Base-by-base conservation (phyloP, 257 asterid species). In the Cordia subcordata region DNA sequence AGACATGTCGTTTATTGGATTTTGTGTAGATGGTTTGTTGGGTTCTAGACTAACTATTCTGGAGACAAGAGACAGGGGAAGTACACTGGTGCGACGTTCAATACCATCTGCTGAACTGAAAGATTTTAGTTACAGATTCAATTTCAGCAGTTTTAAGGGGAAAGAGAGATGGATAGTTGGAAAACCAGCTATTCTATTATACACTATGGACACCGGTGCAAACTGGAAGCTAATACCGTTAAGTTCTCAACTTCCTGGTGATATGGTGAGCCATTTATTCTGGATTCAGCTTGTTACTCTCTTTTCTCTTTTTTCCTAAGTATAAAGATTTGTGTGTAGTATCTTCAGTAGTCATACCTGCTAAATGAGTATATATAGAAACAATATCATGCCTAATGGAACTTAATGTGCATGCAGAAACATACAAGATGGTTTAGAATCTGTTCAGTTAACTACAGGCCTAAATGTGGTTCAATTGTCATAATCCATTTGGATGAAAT, bases 141-240 rank as follows among this genome's bases (percentile, higher is more conserved):
- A 92, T 55, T 79, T 82, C 71, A 86, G 88, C 73, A 92, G 96
- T 74, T 92, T 92, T 81, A 82, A 77, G 61, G 99, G 96, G 35
- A 92, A 86, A 64, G 96, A 92, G 77, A 96, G 99, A 21, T 92
- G 99, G 96, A 84, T 92, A 68, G 73, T 92, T 39, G 99, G 96
- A 69, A 88, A 92, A 71, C 99, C 99, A 17, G 81, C 95, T 58
- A 86, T 92, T 65, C 61, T 88, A 64, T 61, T 92, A 79, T 75
- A 88, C 76, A 92, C 96, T 62, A 75, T 88, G 1, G 95, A 87
- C 78, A 78, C 95, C 52, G 98, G 98, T 61, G 84, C 85, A 37
- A 87, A 61, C 40, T 87, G 95, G 96, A 65, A 83, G 60, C 83
- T 94, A 37, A 77, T 87, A 70, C 94, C 98, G 12, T 74, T 90